Base-by-base conservation (phyloP, 768 basidiomycete genomes). In the Tylopilus rubrobrunneus region DNA sequence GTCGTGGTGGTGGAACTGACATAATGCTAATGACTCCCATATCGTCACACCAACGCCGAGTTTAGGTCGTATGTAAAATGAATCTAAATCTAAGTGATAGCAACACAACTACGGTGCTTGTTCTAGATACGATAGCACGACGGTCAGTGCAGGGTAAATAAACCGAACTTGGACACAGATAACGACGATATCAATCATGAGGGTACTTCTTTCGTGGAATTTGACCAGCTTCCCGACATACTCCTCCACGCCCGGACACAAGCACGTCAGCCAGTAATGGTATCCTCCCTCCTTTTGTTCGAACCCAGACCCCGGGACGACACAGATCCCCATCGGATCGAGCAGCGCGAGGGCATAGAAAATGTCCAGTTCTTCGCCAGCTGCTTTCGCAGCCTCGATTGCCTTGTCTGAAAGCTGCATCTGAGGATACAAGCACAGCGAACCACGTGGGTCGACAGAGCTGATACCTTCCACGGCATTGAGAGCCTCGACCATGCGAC, bases 211-310 rank as follows among this genome's bases (percentile, higher is more conserved):
- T n/a, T n/a, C 64, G 65, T 89, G 87, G 81, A 89, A 89, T 53
- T 70, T 73, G 73, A 92, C 93, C 45, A 98, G 76, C 64, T 90
- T 87, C 33, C 78, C 78, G 9, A 96, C 88, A 67, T 94, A 98
- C 62, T 94, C 92, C 43, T 96, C 95, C 17, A 92, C 91, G 39
- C 92, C 92, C 3, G 93, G 94, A 63, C 94, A 97, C 59, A 98
- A 73, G 63, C 96, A 97, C 8, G 97, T 99, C 68, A 98, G 73
- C 34, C 96, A 76, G 67, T 97, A 87, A 72, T 99, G 96, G 72
- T 84, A 86, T 64, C 94, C 87, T 25, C 89, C 92, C 47, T 88
- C 85, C 71, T 80, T 87, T 75, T 98, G 95, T 5, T 95, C 95
- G 68, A 99, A 99, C 1, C 96, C 96, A 45, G 85, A 86, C 0